Conservation (phyloP, 1,284 basidiomycete genomes). For the Rhodotorula sp. region DNA sequence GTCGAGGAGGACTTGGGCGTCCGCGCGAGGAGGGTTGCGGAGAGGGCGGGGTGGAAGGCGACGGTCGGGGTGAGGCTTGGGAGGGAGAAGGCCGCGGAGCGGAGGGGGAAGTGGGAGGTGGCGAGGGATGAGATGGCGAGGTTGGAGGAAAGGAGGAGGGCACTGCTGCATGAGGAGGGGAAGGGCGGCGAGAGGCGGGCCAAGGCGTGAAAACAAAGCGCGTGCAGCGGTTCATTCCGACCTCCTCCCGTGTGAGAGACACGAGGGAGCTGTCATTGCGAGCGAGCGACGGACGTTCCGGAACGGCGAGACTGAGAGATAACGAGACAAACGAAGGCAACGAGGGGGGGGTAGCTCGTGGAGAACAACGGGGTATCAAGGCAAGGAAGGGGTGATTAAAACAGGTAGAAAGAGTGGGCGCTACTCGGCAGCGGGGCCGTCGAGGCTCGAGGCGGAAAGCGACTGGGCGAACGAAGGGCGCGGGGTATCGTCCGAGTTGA, state of each 20-base stretch:
- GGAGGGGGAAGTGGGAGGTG: background rate
- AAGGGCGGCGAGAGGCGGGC: background rate
- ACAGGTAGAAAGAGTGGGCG: background rate
- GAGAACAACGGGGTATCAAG: background rate
- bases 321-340: too few relatives aligned
- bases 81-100: background rate
- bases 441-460: background rate
- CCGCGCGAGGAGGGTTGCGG: constrained; percentile 2
- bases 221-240: background rate
- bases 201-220: background rate
- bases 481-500: background rate
- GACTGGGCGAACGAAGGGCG: background rate
- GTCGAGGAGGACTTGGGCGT: constrained; percentile 40
- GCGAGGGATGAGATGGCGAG: background rate
- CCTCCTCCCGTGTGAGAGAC: too few relatives aligned
- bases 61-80: background rate
- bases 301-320: too few relatives aligned
- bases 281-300: too few relatives aligned
- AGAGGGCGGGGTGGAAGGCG: constrained; percentile 6
- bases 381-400: background rate
- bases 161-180: background rate
- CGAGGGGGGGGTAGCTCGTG: background rate
- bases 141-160: background rate
- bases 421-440: background rate
- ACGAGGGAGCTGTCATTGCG: too few relatives aligned